A percentile compares a stretch with the other conserved stretches of the same genome.
phyloP scores from a whole-genome alignment of 1,284 basidiomycete genomes.

The Sanghuangporus sanghuang region DNA sequence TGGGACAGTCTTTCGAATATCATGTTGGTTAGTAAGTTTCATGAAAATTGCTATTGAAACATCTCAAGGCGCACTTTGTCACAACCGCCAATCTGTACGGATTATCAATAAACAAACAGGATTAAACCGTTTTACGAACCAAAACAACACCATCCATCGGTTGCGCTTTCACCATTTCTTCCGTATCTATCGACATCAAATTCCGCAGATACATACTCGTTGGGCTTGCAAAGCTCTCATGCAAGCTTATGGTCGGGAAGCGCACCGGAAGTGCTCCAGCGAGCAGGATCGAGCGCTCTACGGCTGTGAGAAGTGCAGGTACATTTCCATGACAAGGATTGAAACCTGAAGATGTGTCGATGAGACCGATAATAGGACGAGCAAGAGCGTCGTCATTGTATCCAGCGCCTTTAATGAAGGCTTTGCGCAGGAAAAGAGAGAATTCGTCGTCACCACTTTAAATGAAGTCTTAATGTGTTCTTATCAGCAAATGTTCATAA shows the following conservation, averaged over 20 bases:
- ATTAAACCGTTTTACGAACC: background rate
- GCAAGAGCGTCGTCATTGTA: slow-evolving; percentile 31
- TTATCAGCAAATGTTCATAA: background rate
- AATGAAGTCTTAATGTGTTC: background rate
- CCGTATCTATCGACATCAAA: slow-evolving; percentile 31
- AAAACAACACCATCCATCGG: slow-evolving; percentile 30
- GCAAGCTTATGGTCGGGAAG: slow-evolving; percentile 31
- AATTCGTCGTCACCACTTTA: slow-evolving; percentile 29
- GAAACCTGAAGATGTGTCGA: slow-evolving; percentile 30
- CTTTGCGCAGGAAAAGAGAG: slow-evolving; percentile 31
- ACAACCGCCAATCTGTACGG: slow-evolving; percentile 27
- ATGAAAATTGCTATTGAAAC: background rate
- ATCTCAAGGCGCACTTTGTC: slow-evolving; percentile 23
- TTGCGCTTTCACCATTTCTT: slow-evolving; percentile 32
- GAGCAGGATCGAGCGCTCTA: slow-evolving; percentile 29
- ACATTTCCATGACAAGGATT: slow-evolving; percentile 32
- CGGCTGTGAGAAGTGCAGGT: slow-evolving; percentile 27
- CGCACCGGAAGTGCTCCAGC: slow-evolving; percentile 27
- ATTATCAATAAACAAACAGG: background rate
- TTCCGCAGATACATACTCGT: slow-evolving; percentile 32
- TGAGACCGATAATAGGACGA: slow-evolving; percentile 28
- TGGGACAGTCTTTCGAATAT: slow-evolving; percentile 26
- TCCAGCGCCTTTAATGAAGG: slow-evolving; percentile 34
- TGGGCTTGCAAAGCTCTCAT: slow-evolving; percentile 30
- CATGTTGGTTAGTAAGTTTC: background rate